Conservation (phyloP, 228 moss, liverwort and hornwort species). For the Sphagnum magellanicum region DNA sequence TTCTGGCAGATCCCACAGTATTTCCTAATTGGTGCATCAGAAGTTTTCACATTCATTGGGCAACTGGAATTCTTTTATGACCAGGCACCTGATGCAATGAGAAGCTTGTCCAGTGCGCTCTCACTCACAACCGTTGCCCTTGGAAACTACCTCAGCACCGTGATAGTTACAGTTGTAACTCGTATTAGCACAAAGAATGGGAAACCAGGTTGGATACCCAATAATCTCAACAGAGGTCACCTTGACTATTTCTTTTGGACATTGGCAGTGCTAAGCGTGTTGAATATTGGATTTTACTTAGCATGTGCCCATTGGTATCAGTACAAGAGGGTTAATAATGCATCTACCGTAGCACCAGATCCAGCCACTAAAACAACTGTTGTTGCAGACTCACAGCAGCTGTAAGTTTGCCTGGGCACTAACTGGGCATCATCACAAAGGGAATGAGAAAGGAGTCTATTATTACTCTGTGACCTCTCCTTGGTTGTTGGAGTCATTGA, state of each 20-base stretch:
- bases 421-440: too few species aligned
- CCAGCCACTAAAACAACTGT: not conserved
- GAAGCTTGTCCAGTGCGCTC: slow-evolving; percentile 56
- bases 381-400: too few species aligned
- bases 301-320: slow-evolving; percentile 31
- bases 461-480: too few species aligned
- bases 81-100: slow-evolving; percentile 71
- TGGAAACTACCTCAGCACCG: slow-evolving; percentile 46
- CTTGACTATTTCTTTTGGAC: slow-evolving; percentile 65
- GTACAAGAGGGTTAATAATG: slow-evolving; percentile 50
- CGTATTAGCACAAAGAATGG: slow-evolving; percentile 17
- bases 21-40: slow-evolving; percentile 50
- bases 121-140: slow-evolving; percentile 48
- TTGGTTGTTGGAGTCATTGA: too few species aligned
- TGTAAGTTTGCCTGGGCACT: too few species aligned
- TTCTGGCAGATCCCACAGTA: slow-evolving; percentile 69
- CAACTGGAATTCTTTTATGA: slow-evolving; percentile 83
- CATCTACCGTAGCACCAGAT: not conserved
- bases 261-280: slow-evolving; percentile 42
- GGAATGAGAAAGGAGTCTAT: too few species aligned
- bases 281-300: slow-evolving; percentile 37
- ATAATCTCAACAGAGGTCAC: slow-evolving; percentile 41
- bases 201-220: slow-evolving; percentile 44
- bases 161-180: slow-evolving; percentile 54
- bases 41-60: slow-evolving; percentile 66